Evolutionary conservation across 1,139 yeast species (phyloP).

Genomic region (Lodderomyces elongisporus): DNA sequence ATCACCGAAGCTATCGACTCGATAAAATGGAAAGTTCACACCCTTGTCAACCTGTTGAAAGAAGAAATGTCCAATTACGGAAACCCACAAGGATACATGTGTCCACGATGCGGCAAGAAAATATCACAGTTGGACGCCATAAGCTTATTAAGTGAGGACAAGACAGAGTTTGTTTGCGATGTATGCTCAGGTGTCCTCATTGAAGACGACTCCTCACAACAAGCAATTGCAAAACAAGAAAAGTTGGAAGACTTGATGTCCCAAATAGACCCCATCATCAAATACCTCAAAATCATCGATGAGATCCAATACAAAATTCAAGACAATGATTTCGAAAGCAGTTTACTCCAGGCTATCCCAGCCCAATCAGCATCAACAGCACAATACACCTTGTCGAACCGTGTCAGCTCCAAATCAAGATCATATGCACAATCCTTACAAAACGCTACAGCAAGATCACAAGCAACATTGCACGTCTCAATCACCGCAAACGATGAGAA

Average conservation of each 20-base stretch:
- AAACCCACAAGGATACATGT: slow-evolving; percentile 90
- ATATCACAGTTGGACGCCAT: slow-evolving; percentile 87
- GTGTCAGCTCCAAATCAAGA: slow-evolving; percentile 28
- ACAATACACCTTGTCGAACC: slow-evolving; percentile 47
- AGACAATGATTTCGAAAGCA: slow-evolving; percentile 82
- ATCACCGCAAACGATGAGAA: slow-evolving; percentile 90
- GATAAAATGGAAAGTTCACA: slow-evolving; percentile 93
- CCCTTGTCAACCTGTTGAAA: slow-evolving; percentile 71
- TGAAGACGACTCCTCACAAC: slow-evolving; percentile 86
- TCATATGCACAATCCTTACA: slow-evolving; percentile 29
- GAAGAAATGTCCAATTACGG: slow-evolving; percentile 77
- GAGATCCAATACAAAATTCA: slow-evolving; percentile 70
- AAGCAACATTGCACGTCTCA: slow-evolving; percentile 81
- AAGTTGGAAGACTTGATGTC: slow-evolving; percentile 79
- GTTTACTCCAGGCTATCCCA: slow-evolving; percentile 75
- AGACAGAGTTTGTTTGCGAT: slow-evolving; percentile 77
- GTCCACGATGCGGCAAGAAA: slow-evolving; percentile 79
- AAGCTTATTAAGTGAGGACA: slow-evolving; percentile 71
- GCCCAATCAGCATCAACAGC: slow-evolving; percentile 70
- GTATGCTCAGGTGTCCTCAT: slow-evolving; percentile 71
- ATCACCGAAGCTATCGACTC: slow-evolving; percentile 93
- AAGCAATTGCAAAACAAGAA: slow-evolving; percentile 77
- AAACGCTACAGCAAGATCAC: slow-evolving; percentile 42
- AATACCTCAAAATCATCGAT: slow-evolving; percentile 78
- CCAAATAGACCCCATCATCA: slow-evolving; percentile 85